Evolutionary conservation across 805 yeast genomes (phyloP).

Genomic region (Groenewaldozyma tartarivorans): DNA sequence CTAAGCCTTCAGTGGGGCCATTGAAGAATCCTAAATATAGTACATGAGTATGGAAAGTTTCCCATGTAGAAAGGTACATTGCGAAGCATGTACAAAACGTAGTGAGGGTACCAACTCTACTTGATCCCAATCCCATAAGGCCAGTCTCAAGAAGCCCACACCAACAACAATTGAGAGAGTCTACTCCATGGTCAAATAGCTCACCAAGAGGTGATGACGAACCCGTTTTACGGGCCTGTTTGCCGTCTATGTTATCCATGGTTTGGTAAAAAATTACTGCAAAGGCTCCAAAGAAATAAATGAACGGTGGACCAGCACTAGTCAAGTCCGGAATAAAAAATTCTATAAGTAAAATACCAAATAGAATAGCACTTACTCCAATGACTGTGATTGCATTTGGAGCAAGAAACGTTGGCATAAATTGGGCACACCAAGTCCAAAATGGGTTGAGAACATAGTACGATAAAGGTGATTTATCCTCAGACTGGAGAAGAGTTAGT

Average conservation of each 20-base stretch:
- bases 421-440: constrained; percentile 69
- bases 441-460: constrained; percentile 71
- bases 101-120: constrained; percentile 65
- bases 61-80: constrained; percentile 76
- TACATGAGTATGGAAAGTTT: constrained; percentile 83
- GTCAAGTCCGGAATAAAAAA: constrained; percentile 64
- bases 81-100: constrained; percentile 62
- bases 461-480: constrained; percentile 75
- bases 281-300: constrained; percentile 66
- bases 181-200: constrained; percentile 84
- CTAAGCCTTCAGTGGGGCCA: constrained; percentile 94
- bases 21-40: constrained; percentile 72
- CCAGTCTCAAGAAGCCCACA: constrained; percentile 68
- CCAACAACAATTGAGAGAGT: constrained; percentile 67
- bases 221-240: constrained; percentile 90
- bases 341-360: constrained; percentile 53
- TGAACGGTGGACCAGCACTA: constrained; percentile 59
- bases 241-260: constrained; percentile 94
- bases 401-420: constrained; percentile 88
- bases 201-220: constrained; percentile 95
- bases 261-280: constrained; percentile 89
- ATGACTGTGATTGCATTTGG: constrained; percentile 83
- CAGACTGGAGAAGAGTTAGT: constrained; percentile 26
- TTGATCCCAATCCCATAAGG: constrained; percentile 67
- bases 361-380: constrained; percentile 63